Evolutionary conservation across 768 basidiomycete species (phyloP), one percentile per base, ranked within the genome.

Genomic region (Boletellus emodensis): DNA sequence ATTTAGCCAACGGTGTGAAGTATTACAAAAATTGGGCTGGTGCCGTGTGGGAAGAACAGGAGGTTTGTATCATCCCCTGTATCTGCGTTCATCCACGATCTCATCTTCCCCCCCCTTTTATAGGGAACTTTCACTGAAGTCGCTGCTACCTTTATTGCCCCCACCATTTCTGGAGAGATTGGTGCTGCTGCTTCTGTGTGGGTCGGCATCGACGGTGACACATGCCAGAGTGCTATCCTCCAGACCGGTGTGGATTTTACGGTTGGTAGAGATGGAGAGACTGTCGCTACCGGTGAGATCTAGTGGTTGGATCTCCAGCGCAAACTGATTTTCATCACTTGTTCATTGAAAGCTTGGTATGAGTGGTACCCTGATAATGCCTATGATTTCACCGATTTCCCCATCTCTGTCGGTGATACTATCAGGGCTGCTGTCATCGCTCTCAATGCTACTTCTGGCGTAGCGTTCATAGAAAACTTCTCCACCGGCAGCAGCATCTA

Each of bases 111-210:
- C 12, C 11, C 9, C n/a, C n/a, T n/a, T n/a, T n/a, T n/a, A 37
- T 32, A 53, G 52, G 44, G 44, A 5, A 41, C 52, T 12, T 49
- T 53, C 40, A 22, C 10, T 40, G 48, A 40, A 34, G 46, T 47
- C 37, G n/a, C n/a, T n/a, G 48, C 44, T 26, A 46, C 39, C 22
- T 45, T 53, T 22, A 45, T 34, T 4, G 52, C 37, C 40, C 47
- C 52, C 15, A 45, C 39, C 22, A 34, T 34, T 13, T 33, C 47
- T 1, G 44, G 46, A 20, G 7, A 18, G 6, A 3, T 6, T 8
- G 15, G 32, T n/a, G 3, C 4, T 37, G 9, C 22, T 22, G 52
- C 48, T 15, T 9, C 52, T 28, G 39, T n/a, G n/a, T n/a, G n/a
- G n/a, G n/a, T n/a, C n/a, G n/a, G n/a, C n/a, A n/a, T n/a, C n/a